These are phyloP conservation scores for Fusarium ambrosium DNA, from an alignment of 2,329 filamentous ascomycete species.

Conservation along the genomic window DNA sequence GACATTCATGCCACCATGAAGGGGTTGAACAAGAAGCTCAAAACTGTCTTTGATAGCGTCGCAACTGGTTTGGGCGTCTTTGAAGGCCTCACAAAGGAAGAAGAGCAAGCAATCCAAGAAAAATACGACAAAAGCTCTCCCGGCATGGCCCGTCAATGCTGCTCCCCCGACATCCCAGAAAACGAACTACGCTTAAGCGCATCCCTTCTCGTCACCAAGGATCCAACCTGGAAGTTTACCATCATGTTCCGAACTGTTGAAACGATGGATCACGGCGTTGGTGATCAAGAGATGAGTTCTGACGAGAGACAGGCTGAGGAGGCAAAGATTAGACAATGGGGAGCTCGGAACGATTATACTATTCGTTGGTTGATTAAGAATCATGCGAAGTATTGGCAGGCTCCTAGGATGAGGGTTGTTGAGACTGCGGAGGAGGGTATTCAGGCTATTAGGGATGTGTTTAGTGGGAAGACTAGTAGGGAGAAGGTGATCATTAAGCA, in stretches of 20 bases:
- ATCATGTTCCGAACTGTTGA: constrained; percentile 6
- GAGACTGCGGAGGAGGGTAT: constrained; percentile 1
- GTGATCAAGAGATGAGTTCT: background rate
- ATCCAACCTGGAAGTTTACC: background rate
- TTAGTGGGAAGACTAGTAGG: background rate
- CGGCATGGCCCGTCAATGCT: background rate
- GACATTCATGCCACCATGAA: constrained; percentile 7
- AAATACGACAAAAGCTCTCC: constrained; percentile 1
- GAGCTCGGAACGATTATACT: background rate
- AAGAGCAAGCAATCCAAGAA: background rate
- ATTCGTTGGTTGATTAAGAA: constrained; percentile 5
- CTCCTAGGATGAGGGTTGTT: background rate
- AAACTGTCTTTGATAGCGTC: constrained; percentile 6
- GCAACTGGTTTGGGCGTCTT: background rate
- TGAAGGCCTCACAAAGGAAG: constrained; percentile 1
- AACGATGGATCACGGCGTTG: background rate
- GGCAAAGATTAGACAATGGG: background rate
- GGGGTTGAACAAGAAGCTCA: background rate
- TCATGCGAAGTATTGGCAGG: background rate
- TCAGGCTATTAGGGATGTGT: constrained; percentile 1
- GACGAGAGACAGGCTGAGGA: constrained; percentile 3
- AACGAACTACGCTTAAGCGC: background rate
- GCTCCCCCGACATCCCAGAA: background rate
- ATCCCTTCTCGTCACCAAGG: background rate
- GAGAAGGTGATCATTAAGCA: constrained; percentile 4